These are phyloP conservation scores for Schizothecium vesticola DNA, from an alignment of 495 filamentous ascomycete genomes.

Conservation along the genomic window DNA sequence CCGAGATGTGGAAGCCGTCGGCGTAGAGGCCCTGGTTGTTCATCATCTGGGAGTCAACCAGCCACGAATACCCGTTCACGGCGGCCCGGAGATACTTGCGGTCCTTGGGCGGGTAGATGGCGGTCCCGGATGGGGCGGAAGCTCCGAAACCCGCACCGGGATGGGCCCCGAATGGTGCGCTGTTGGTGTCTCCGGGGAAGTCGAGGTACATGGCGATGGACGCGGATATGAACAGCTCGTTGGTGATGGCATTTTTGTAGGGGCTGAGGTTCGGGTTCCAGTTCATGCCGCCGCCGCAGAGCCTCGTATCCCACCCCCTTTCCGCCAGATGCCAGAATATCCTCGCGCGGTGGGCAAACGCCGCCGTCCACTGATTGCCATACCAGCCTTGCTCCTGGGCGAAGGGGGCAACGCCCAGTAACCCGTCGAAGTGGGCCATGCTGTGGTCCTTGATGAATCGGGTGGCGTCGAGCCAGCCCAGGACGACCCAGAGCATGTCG, in stretches of 20 bases:
- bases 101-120: slow-evolving; percentile 47
- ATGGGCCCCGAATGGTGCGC: slow-evolving; percentile 54
- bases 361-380: slow-evolving; percentile 65
- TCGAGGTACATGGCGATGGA: slow-evolving; percentile 87
- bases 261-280: slow-evolving; percentile 80
- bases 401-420: neutral
- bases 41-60: slow-evolving; percentile 73
- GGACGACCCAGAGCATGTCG: slow-evolving; percentile 95
- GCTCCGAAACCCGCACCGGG: neutral
- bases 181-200: slow-evolving; percentile 73
- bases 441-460: slow-evolving; percentile 64
- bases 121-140: neutral
- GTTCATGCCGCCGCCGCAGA: slow-evolving; percentile 87
- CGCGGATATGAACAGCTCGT: slow-evolving; percentile 81
- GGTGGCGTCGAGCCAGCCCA: slow-evolving; percentile 83
- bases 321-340: slow-evolving; percentile 83
- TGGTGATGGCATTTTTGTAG: slow-evolving; percentile 98
- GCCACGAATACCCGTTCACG: slow-evolving; percentile 75
- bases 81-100: slow-evolving; percentile 64
- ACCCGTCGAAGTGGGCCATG: slow-evolving; percentile 3
- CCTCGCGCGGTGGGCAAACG: slow-evolving; percentile 81
- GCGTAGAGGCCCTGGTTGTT: slow-evolving; percentile 71
- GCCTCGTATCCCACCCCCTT: slow-evolving; percentile 71
- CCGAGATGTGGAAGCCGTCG: slow-evolving; percentile 86
- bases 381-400: slow-evolving; percentile 53